These are phyloP conservation scores for Ulmus americana DNA, from an alignment of 331 rosid species.

Conservation along the genomic window DNA sequence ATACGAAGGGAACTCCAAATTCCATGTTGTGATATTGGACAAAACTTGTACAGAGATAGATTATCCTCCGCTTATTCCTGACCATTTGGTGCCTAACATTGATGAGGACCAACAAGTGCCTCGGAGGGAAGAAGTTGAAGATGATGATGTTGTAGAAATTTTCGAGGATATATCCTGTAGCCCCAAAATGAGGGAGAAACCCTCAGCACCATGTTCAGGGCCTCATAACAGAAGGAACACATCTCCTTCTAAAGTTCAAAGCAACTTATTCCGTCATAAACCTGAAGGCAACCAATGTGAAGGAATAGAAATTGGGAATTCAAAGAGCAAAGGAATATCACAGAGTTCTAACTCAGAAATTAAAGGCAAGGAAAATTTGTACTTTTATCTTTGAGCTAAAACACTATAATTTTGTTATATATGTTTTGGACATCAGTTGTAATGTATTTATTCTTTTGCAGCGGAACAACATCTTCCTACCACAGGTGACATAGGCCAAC, in stretches of 20 bases:
- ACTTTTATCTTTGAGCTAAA: background rate
- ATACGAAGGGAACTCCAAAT: slow-evolving; percentile 20
- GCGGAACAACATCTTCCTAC: too few species aligned
- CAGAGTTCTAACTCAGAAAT: background rate
- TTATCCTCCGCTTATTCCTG: slow-evolving; percentile 7
- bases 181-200: background rate
- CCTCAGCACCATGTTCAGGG: background rate
- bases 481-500: slow-evolving; percentile 7
- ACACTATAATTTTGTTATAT: too few species aligned
- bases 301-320: too few species aligned
- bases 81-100: too few species aligned
- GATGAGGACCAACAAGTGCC: background rate
- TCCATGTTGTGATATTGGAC: slow-evolving; percentile 28
- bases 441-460: too few species aligned
- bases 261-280: too few species aligned
- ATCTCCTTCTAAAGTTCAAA: background rate
- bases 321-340: background rate
- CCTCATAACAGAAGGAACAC: slow-evolving; percentile 20
- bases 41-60: slow-evolving; percentile 24
- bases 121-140: background rate
- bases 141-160: slow-evolving; percentile 9
- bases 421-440: too few species aligned
- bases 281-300: too few species aligned
- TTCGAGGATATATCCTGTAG: background rate
- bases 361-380: background rate